Evolutionary conservation across 176 grass and related monocot species (phyloP).

Genomic region (Bolboschoenus planiculmis): DNA sequence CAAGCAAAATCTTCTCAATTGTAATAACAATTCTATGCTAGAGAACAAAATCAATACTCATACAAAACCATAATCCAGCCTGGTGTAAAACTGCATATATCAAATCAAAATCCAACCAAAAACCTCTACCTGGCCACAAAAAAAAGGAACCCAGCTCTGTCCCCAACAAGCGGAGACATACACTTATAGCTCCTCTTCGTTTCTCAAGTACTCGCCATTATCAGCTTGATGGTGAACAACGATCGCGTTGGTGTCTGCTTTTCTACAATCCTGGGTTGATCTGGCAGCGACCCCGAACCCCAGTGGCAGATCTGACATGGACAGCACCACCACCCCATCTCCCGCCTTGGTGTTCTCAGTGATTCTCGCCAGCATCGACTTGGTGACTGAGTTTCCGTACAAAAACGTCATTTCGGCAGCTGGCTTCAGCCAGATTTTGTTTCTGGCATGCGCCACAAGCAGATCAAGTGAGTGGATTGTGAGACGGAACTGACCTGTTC

Average conservation of each 20-base stretch:
- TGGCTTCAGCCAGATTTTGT: slow-evolving; percentile 85
- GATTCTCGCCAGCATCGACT: slow-evolving; percentile 75
- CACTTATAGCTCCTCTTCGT: slow-evolving; percentile 66
- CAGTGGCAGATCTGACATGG: slow-evolving; percentile 78
- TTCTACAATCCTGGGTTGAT: slow-evolving; percentile 75
- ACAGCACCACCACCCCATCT: slow-evolving; percentile 72
- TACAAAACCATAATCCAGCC: not conserved
- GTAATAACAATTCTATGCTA: not conserved
- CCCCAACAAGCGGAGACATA: not conserved
- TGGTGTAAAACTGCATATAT: not conserved
- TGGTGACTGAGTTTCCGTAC: slow-evolving; percentile 83
- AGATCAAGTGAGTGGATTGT: slow-evolving; percentile 79
- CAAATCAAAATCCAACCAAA: not conserved
- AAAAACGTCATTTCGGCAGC: slow-evolving; percentile 77
- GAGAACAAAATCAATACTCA: not conserved
- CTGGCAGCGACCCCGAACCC: slow-evolving; percentile 62
- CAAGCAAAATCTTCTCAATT: not conserved
- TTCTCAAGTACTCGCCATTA: slow-evolving; percentile 68
- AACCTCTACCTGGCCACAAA: not conserved
- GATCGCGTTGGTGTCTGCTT: slow-evolving; percentile 65
- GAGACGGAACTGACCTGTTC: slow-evolving; percentile 50
- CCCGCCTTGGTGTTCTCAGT: slow-evolving; percentile 67
- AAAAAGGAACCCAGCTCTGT: not conserved
- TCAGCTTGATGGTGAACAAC: slow-evolving; percentile 76
- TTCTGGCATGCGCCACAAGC: slow-evolving; percentile 74